Percentiles rank a stretch among this genome's conserved stretches.
Conservation (phyloP, 345 rosid genomes). For the Zanthoxylum bungeanum region DNA sequence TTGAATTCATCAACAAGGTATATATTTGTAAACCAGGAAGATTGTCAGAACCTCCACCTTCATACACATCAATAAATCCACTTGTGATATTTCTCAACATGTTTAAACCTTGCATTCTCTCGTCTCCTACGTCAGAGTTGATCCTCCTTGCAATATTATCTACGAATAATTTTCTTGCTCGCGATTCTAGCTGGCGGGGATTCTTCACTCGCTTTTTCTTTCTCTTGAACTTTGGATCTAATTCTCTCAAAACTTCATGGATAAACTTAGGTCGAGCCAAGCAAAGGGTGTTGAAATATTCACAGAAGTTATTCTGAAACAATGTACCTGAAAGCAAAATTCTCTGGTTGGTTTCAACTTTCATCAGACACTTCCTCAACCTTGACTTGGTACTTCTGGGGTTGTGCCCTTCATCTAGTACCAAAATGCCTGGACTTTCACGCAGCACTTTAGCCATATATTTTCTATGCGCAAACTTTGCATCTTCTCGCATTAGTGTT, state of each 20-base stretch:
- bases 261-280: constrained; percentile 85
- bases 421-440: constrained; percentile 81
- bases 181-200: constrained; percentile 61
- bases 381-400: constrained; percentile 93
- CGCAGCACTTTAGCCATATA: constrained; percentile 85
- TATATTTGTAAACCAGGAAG: constrained; percentile 94
- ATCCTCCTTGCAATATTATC: constrained; percentile 81
- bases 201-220: constrained; percentile 42
- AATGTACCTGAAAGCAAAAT: constrained; percentile 85
- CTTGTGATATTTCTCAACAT: constrained; percentile 75
- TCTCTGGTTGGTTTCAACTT: constrained; percentile 71
- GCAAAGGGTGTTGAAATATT: constrained; percentile 88
- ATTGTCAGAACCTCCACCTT: constrained; percentile 55
- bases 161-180: constrained; percentile 80
- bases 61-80: constrained; percentile 81
- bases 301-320: constrained; percentile 95
- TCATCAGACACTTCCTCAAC: constrained; percentile 86
- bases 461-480: constrained; percentile 70
- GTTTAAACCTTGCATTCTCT: constrained; percentile 71
- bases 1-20: constrained; percentile 82
- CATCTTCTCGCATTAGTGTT: constrained; percentile 82
- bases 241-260: constrained; percentile 55
- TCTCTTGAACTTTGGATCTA: constrained; percentile 59
- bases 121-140: constrained; percentile 59
- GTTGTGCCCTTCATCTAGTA: constrained; percentile 93